These are phyloP conservation scores for Trichoderma parareesei DNA, from an alignment of 495 filamentous ascomycete genomes.

Conservation along the genomic window DNA sequence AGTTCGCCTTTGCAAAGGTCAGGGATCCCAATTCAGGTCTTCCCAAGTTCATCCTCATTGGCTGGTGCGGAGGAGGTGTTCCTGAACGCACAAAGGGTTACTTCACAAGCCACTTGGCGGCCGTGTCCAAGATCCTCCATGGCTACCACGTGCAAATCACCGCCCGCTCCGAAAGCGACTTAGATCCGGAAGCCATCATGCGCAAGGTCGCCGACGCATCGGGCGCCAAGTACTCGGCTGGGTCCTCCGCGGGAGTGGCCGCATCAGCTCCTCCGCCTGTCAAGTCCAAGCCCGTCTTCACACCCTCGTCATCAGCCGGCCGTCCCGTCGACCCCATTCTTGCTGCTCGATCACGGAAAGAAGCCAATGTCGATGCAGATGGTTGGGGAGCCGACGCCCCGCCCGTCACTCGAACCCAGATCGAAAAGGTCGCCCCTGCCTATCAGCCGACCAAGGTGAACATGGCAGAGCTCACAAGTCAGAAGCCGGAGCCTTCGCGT, in stretches of 20 bases:
- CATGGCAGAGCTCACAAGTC: constrained; percentile 64
- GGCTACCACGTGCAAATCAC: constrained; percentile 98
- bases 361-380: constrained; percentile 50
- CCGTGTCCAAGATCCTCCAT: constrained; percentile 84
- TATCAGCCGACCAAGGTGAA: constrained; percentile 94
- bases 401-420: constrained; percentile 68
- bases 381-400: constrained; percentile 97
- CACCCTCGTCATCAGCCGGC: constrained; percentile 61
- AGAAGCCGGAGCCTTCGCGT: constrained; percentile 54
- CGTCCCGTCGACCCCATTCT: constrained; percentile 53
- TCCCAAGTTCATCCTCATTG: constrained; percentile 88
- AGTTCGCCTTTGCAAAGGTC: constrained; percentile 95
- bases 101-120: constrained; percentile 86
- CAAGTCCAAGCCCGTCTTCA: constrained; percentile 83
- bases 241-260: constrained; percentile 39
- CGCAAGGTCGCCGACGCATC: constrained; percentile 95
- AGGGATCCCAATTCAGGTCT: constrained; percentile 88
- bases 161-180: constrained; percentile 79
- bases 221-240: constrained; percentile 82
- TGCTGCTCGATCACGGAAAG: constrained; percentile 40
- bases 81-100: constrained; percentile 96
- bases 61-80: constrained; percentile 98
- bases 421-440: constrained; percentile 89
- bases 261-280: constrained; percentile 53
- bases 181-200: constrained; percentile 78